Evolutionary conservation across 208 protist species (phyloP).

Genomic region (Acanthamoeba healyi): DNA sequence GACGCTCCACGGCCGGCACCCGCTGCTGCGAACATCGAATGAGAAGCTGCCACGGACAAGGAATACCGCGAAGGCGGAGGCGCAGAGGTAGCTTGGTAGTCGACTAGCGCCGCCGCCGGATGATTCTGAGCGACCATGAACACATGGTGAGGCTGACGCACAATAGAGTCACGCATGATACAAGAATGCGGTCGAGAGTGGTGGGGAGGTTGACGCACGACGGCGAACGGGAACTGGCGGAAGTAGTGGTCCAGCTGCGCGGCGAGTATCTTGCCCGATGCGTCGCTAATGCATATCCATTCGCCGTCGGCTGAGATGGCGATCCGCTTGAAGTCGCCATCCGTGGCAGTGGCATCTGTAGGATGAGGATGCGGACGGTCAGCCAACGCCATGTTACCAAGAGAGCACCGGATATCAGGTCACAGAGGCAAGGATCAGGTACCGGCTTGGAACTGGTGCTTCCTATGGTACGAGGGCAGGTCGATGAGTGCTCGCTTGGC

Average conservation of each 20-base stretch:
- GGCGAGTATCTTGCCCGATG: not conserved
- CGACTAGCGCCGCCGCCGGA: not conserved
- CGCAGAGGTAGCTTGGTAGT: not conserved
- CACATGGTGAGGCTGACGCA: not conserved
- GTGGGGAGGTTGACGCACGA: not conserved
- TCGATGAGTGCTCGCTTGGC: not conserved
- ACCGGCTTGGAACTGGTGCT: not conserved
- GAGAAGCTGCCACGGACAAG: not conserved
- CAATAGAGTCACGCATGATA: too few relatives aligned
- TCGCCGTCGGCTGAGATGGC: not conserved
- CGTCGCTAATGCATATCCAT: not conserved
- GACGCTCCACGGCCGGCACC: not conserved
- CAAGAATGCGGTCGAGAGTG: too few relatives aligned
- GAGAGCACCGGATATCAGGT: too few relatives aligned
- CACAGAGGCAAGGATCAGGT: too few relatives aligned
- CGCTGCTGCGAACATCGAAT: not conserved
- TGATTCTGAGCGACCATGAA: not conserved
- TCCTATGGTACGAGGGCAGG: not conserved
- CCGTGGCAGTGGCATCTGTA: not conserved
- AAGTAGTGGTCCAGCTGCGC: slow-evolving; percentile 6
- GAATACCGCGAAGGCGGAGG: not conserved
- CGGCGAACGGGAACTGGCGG: not conserved
- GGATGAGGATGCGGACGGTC: too few relatives aligned
- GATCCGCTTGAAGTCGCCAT: not conserved
- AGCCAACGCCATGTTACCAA: too few relatives aligned